Conservation (phyloP, 192 early-diverging fungal genomes). For the Mortierella antarctica region DNA sequence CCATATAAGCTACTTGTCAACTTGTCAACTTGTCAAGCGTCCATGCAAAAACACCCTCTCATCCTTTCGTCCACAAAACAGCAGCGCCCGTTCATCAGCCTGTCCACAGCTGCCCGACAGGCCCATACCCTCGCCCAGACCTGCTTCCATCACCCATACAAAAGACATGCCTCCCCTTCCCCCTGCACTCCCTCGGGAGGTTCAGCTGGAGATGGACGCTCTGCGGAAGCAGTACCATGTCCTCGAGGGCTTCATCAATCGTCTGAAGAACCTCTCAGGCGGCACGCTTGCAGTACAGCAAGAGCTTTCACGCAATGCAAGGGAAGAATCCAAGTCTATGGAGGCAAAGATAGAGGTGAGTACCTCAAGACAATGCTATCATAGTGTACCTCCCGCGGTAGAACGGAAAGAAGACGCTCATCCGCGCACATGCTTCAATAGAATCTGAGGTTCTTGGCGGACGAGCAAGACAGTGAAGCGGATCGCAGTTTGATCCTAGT, state of each 20-base stretch:
- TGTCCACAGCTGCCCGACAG: too few relatives aligned
- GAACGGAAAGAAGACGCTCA: background rate
- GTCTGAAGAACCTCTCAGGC: slow-evolving; percentile 33
- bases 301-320: slow-evolving; percentile 37
- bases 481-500: slow-evolving; percentile 53
- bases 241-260: slow-evolving; percentile 28
- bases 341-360: slow-evolving; percentile 44
- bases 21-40: background rate
- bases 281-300: slow-evolving; percentile 37
- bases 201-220: slow-evolving; percentile 36
- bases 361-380: background rate
- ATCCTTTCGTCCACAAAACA: background rate
- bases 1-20: background rate
- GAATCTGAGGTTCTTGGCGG: slow-evolving; percentile 58
- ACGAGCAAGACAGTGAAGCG: slow-evolving; percentile 64
- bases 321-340: slow-evolving; percentile 46
- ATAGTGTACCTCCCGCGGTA: too few relatives aligned
- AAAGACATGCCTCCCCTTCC: slow-evolving; percentile 24
- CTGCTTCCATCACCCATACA: background rate
- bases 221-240: slow-evolving; percentile 45
- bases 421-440: slow-evolving; percentile 6
- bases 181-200: slow-evolving; percentile 6
- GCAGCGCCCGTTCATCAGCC: background rate
- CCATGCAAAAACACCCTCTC: background rate
- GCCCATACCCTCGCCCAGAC: too few relatives aligned